Evolutionary conservation across 1,139 yeast genomes (phyloP), one percentile per base, ranked within the genome.

Genomic region (Zhuliangozyma parablackwelliae): DNA sequence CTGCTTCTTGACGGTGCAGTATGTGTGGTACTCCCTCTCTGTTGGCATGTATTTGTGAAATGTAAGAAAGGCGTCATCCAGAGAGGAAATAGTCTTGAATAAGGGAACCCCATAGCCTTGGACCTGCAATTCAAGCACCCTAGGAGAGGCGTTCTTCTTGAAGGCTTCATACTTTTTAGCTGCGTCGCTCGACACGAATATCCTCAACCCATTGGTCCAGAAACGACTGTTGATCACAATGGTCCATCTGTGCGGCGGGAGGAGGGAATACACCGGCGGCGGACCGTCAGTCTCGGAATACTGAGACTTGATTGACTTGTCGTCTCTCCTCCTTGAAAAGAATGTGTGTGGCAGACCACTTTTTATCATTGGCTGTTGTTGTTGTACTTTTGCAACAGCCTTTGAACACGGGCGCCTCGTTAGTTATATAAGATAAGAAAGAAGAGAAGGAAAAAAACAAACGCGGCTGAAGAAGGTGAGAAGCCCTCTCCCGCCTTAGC

Each of bases 101-200:
- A 45, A 31, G 4, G 48, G 48, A 3, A 45, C 28, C 1, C 46
- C 48, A 11, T 27, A 28, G 3, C 48, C 48, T 32, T 33, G 38
- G 8, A 31, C 23, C 33, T 40, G 42, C 21, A 44, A 31, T 3
- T 39, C 38, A 7, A 24, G 10, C 2, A 42, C 31, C 24, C 37
- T 39, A 3, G 35, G 40, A 11, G 32, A 27, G 9, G 23, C 34
- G 10, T 29, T 36, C 7, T 36, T 40, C 24, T 42, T 44, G 25
- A 44, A 44, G 10, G 34, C 41, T 5, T 35, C 25, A 26, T 36
- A 44, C 31, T 42, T 44, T 21, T 38, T 35, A 6, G 40, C 28
- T 3, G 46, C 34, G 33, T 44, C 47, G n/a, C 33, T 23, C 7
- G 45, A 41, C 0, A 40, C 42, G 35, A 42, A 44, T 16, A 44